Percentiles rank a stretch among this genome's conserved stretches.
Evolutionary conservation across 2,329 filamentous ascomycete species (phyloP).

Genomic region (Claviceps arundinis): DNA sequence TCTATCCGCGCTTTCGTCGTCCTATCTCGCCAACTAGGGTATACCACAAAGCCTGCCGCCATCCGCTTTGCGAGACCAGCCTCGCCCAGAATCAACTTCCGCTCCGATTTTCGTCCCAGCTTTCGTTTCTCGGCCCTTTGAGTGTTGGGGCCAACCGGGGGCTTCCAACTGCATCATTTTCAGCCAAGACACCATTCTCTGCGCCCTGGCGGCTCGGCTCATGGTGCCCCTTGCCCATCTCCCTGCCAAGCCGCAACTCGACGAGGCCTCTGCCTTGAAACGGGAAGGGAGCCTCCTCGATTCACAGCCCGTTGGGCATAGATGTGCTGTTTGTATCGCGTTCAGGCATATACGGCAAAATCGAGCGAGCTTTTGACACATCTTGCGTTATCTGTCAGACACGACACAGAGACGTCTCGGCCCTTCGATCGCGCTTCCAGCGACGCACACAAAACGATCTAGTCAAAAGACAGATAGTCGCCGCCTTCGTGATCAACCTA

Average conservation of each 20-base stretch:
- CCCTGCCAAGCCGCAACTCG: too few relatives aligned
- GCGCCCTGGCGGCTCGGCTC: neutral
- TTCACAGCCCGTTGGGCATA: too few relatives aligned
- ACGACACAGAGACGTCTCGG: too few relatives aligned
- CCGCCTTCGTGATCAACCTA: neutral
- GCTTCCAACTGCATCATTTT: slow-evolving; percentile 1
- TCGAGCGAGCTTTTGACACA: too few relatives aligned
- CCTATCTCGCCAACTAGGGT: too few relatives aligned
- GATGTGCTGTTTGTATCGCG: too few relatives aligned
- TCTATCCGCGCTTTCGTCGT: neutral
- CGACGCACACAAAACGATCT: neutral
- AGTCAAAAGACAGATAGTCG: neutral
- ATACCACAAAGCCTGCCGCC: neutral
- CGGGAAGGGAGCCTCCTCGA: too few relatives aligned
- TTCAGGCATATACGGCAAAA: too few relatives aligned
- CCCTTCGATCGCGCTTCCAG: too few relatives aligned
- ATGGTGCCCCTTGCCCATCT: neutral
- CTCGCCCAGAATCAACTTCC: too few relatives aligned
- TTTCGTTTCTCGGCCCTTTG: neutral
- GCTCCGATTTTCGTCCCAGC: neutral
- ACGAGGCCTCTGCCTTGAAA: too few relatives aligned
- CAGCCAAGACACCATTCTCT: neutral
- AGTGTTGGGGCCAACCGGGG: neutral
- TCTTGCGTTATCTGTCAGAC: too few relatives aligned
- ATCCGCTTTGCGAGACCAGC: neutral